These are phyloP conservation scores for Reticulascus tulasneorum DNA, from an alignment of 2,329 filamentous ascomycete genomes.

Conservation along the genomic window DNA sequence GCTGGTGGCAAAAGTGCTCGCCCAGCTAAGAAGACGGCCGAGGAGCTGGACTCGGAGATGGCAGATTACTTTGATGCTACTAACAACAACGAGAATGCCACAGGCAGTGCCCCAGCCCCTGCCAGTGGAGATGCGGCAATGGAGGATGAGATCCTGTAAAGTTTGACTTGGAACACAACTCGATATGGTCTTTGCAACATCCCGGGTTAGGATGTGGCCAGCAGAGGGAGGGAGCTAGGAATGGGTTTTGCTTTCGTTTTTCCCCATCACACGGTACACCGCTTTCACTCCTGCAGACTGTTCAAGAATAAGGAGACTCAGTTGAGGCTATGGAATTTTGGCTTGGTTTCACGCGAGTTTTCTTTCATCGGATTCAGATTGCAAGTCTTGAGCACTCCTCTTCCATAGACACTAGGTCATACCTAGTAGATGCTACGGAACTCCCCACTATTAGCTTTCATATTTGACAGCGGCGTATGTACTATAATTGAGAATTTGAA, in stretches of 20 bases:
- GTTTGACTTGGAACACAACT: background rate
- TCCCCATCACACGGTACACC: too few species aligned
- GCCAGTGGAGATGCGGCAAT: slow-evolving; percentile 56
- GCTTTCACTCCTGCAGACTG: slow-evolving; percentile 10
- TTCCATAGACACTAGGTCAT: too few species aligned
- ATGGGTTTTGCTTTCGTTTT: background rate
- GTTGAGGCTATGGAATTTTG: slow-evolving; percentile 8
- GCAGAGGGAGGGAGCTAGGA: background rate
- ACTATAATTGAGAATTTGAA: too few species aligned
- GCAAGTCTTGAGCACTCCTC: too few species aligned
- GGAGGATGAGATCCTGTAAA: slow-evolving; percentile 60
- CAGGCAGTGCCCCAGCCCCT: slow-evolving; percentile 42
- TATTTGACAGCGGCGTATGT: too few species aligned
- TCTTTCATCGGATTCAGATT: too few species aligned
- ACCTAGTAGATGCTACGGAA: too few species aligned
- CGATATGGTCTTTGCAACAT: too few species aligned
- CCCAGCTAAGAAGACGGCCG: slow-evolving; percentile 80
- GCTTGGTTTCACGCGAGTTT: slow-evolving; percentile 8
- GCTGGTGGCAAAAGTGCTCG: slow-evolving; percentile 64
- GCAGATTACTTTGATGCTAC: slow-evolving; percentile 77
- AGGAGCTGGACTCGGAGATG: slow-evolving; percentile 98
- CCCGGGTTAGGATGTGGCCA: too few species aligned
- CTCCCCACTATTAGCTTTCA: too few species aligned
- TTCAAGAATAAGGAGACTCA: slow-evolving; percentile 6
- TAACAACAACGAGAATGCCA: slow-evolving; percentile 39